A percentile compares a stretch with the other conserved stretches of the same genome.
These are phyloP conservation scores for Fusarium coffeatum DNA, from an alignment of 2,329 filamentous ascomycete species.

Conservation along the genomic window DNA sequence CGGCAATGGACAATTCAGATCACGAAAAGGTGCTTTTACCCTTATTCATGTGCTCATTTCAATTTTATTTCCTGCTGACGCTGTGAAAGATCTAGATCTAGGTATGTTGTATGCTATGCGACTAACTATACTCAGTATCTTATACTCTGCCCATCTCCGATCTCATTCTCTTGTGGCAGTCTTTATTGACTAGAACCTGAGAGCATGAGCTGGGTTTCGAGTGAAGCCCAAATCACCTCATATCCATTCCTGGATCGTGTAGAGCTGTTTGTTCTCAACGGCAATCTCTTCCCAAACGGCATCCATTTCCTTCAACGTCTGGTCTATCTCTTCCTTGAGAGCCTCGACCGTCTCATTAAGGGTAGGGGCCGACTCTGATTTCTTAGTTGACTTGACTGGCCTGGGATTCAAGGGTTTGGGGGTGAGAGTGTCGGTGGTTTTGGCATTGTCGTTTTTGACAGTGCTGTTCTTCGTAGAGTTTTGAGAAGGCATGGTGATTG, in stretches of 20 bases:
- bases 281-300: slow-evolving; percentile 17
- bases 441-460: background rate
- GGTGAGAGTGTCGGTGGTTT: background rate
- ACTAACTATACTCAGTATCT: slow-evolving; percentile 31
- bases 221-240: slow-evolving; percentile 6
- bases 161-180: background rate
- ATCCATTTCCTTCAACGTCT: slow-evolving; percentile 7
- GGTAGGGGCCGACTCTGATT: background rate
- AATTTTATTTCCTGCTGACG: slow-evolving; percentile 48
- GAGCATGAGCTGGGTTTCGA: background rate
- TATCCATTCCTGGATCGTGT: background rate
- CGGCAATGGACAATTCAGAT: slow-evolving; percentile 37
- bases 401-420: background rate
- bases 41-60: slow-evolving; percentile 40
- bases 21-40: slow-evolving; percentile 50
- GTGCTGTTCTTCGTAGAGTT: background rate
- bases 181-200: background rate
- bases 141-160: background rate
- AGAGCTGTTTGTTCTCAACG: background rate
- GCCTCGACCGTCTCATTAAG: slow-evolving; percentile 6
- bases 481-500: slow-evolving; percentile 17
- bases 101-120: slow-evolving; percentile 40
- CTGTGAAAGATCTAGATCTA: slow-evolving; percentile 34
- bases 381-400: background rate
- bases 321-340: slow-evolving; percentile 17